These are phyloP conservation scores for Tetracladium marchalianum DNA, from an alignment of 495 filamentous ascomycete genomes.

Conservation along the genomic window DNA sequence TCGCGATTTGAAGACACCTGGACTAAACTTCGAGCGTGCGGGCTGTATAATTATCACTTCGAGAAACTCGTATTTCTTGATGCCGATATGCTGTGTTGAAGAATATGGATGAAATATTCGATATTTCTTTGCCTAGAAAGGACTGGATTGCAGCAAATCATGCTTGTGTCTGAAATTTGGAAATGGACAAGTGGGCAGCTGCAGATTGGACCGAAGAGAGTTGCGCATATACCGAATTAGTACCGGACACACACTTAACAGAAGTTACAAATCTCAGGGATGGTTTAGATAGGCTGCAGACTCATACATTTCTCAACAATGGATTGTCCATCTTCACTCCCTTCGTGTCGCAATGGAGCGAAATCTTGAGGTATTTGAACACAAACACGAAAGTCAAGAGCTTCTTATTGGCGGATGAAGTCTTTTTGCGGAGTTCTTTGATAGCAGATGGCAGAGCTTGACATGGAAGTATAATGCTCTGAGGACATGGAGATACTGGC, in stretches of 20 bases:
- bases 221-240: constrained; percentile 36
- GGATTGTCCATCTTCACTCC: constrained; percentile 31
- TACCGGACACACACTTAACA: constrained; percentile 16
- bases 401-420: constrained; percentile 43
- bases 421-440: constrained; percentile 41
- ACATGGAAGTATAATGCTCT: constrained; percentile 44
- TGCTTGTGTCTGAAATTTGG: constrained; percentile 43
- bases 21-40: constrained; percentile 46
- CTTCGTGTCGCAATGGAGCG: constrained; percentile 23
- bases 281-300: constrained; percentile 8
- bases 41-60: constrained; percentile 23
- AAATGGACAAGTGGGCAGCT: constrained; percentile 36
- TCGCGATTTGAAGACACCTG: constrained; percentile 42
- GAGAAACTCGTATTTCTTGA: constrained; percentile 37
- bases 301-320: constrained; percentile 30
- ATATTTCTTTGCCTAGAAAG: constrained; percentile 17
- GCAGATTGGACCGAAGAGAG: constrained; percentile 35
- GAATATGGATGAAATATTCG: constrained; percentile 37
- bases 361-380: constrained; percentile 30
- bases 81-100: constrained; percentile 38
- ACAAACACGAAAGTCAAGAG: constrained; percentile 22
- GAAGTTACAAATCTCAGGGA: constrained; percentile 18
- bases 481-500: constrained; percentile 43
- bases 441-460: constrained; percentile 29
- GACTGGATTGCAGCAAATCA: constrained; percentile 40